A percentile compares a stretch with the other conserved stretches of the same genome.
Conservation (phyloP, 2,329 filamentous ascomycete species). For the Huntiella savannae region DNA sequence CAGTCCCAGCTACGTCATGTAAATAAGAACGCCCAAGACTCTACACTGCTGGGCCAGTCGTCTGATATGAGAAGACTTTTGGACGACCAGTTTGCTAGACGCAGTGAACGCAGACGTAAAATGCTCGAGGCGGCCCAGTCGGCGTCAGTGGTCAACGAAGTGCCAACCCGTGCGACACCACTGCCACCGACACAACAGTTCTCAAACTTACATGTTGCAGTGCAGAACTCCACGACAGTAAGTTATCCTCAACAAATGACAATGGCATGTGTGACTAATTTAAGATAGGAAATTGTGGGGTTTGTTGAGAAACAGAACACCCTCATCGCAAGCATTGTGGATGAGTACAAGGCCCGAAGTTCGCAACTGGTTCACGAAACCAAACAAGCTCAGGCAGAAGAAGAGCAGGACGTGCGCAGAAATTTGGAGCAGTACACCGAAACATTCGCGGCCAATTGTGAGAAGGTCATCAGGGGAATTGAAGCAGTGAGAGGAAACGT, state of each 20-base stretch:
- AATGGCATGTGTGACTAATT: not conserved
- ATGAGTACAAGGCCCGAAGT: constrained; percentile 5
- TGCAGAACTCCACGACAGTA: constrained; percentile 7
- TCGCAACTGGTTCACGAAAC: constrained; percentile 2
- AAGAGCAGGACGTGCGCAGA: not conserved
- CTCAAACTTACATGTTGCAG: not conserved
- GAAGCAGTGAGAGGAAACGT: not conserved
- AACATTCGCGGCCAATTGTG: constrained; percentile 4
- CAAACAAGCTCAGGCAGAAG: constrained; percentile 1
- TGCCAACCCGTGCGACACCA: no score
- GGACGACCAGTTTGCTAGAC: no score
- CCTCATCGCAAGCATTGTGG: constrained; percentile 2
- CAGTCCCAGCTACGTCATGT: no score
- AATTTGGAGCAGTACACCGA: constrained; percentile 4
- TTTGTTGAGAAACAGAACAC: constrained; percentile 6
- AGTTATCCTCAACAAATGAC: not conserved
- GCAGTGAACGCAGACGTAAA: no score
- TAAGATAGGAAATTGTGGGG: constrained; percentile 2
- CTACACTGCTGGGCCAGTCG: no score
- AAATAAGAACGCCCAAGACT: no score
- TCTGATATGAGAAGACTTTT: no score
- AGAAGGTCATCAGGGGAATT: not conserved
- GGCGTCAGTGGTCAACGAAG: no score
- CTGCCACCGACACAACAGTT: not conserved
- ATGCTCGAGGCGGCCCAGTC: no score